Evolutionary conservation across 768 basidiomycete genomes (phyloP).

Genomic region (Termitomyces sp.): DNA sequence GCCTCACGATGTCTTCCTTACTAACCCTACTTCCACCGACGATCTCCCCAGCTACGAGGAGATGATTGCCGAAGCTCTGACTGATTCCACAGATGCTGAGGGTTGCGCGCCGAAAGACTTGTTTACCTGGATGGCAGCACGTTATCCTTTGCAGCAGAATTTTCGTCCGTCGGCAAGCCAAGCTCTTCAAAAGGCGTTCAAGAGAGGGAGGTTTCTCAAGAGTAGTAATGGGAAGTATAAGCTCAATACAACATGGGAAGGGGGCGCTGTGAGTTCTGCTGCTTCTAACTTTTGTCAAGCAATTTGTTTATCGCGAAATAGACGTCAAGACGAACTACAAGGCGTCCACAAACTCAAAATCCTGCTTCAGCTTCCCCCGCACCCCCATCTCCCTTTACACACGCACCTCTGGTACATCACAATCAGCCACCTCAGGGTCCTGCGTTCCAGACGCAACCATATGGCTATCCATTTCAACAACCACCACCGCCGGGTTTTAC

Average conservation of each 20-base stretch:
- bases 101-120: constrained; percentile 80
- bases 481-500: constrained; percentile 12
- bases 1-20: constrained; percentile 16
- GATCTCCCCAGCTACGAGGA: constrained; percentile 87
- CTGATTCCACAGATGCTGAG: constrained; percentile 61
- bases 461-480: constrained; percentile 11
- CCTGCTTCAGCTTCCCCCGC: constrained; percentile 24
- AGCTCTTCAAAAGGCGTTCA: constrained; percentile 82
- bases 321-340: constrained; percentile 75
- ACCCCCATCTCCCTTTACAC: constrained; percentile 54
- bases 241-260: constrained; percentile 74
- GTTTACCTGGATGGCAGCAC: constrained; percentile 78
- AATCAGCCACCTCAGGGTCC: constrained; percentile 18
- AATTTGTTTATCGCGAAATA: constrained; percentile 19
- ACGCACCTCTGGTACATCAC: constrained; percentile 42
- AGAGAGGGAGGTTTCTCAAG: constrained; percentile 78
- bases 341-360: constrained; percentile 65
- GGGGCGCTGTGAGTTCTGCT: constrained; percentile 58
- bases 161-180: constrained; percentile 88
- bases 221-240: constrained; percentile 68
- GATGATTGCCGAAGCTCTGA: constrained; percentile 82
- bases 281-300: background rate
- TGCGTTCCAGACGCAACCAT: constrained; percentile 8
- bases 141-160: constrained; percentile 83
- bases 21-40: constrained; percentile 25